Conservation (phyloP, 2,329 filamentous ascomycete genomes). For the Clonostachys rosea region DNA sequence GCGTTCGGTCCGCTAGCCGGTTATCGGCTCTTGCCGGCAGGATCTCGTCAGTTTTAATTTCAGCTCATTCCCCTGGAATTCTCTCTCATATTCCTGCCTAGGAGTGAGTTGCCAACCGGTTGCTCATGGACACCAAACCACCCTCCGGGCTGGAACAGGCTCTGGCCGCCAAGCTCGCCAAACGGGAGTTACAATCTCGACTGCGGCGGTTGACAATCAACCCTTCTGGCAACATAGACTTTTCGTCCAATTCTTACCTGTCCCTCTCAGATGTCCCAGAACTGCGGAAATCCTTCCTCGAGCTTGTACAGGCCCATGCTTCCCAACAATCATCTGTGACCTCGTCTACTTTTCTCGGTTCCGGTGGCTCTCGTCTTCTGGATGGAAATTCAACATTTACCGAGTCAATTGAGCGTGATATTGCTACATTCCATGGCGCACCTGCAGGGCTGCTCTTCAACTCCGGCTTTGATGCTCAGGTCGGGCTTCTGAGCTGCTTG, state of each 20-base stretch:
- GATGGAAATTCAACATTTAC: conserved; percentile 43
- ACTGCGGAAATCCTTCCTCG: conserved; percentile 61
- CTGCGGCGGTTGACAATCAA: conserved; percentile 48
- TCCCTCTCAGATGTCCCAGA: conserved; percentile 55
- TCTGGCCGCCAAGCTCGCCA: conserved; percentile 17
- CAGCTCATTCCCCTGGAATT: too few relatives aligned
- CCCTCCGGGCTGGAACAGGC: conserved; percentile 14
- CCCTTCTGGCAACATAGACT: conserved; percentile 66
- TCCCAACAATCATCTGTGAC: not conserved
- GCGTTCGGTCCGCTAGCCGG: too few relatives aligned
- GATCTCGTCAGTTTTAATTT: too few relatives aligned
- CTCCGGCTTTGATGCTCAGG: conserved; percentile 63
- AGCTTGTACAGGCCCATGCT: conserved; percentile 4
- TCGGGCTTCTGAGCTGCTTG: conserved; percentile 55
- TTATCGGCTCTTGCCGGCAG: too few relatives aligned
- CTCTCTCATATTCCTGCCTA: too few relatives aligned
- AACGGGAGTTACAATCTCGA: conserved; percentile 22
- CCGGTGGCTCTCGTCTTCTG: conserved; percentile 46
- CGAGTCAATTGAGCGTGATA: conserved; percentile 36
- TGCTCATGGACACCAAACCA: conserved; percentile 1
- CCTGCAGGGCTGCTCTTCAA: conserved; percentile 45
- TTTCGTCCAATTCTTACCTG: conserved; percentile 77
- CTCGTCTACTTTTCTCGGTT: conserved; percentile 29
- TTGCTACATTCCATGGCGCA: conserved; percentile 42
- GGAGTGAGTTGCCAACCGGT: not conserved